These are phyloP conservation scores for Lagenaria siceraria DNA, from an alignment of 306 rosid species.

Conservation along the genomic window DNA sequence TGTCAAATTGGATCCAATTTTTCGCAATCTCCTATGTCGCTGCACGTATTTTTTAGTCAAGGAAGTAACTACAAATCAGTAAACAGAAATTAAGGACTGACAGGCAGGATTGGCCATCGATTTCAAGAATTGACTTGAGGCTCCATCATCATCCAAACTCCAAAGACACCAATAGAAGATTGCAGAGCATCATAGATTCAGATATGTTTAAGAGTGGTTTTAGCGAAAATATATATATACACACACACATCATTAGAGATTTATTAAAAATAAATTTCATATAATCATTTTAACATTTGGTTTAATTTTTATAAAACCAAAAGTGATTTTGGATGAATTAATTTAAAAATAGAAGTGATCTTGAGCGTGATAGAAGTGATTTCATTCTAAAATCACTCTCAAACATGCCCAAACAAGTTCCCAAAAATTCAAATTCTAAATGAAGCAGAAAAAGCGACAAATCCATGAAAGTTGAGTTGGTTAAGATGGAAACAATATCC, in stretches of 20 bases:
- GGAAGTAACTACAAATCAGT: constrained; percentile 14
- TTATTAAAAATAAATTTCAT: not conserved
- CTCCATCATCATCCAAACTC: not conserved
- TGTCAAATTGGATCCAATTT: constrained; percentile 47
- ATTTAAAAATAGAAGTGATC: not conserved
- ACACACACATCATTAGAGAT: no score
- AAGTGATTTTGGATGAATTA: not conserved
- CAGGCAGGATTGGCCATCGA: not conserved
- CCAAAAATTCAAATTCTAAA: not conserved
- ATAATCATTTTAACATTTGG: no score
- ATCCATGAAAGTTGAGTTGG: not conserved
- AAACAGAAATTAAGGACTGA: not conserved
- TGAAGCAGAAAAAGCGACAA: not conserved
- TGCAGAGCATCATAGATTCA: not conserved
- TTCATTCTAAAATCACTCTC: no score
- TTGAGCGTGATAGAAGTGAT: not conserved
- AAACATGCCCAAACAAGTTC: not conserved
- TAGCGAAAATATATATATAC: no score
- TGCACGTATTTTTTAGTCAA: constrained; percentile 63
- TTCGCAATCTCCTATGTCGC: constrained; percentile 67
- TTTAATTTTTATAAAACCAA: not conserved
- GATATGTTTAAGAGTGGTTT: not conserved
- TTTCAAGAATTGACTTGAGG: not conserved
- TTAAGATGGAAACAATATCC: not conserved
- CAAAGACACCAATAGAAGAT: not conserved